A percentile compares a stretch with the other conserved stretches of the same genome.
phyloP scores from a whole-genome alignment of 306 rosid species.

The Biancaea sappan region DNA sequence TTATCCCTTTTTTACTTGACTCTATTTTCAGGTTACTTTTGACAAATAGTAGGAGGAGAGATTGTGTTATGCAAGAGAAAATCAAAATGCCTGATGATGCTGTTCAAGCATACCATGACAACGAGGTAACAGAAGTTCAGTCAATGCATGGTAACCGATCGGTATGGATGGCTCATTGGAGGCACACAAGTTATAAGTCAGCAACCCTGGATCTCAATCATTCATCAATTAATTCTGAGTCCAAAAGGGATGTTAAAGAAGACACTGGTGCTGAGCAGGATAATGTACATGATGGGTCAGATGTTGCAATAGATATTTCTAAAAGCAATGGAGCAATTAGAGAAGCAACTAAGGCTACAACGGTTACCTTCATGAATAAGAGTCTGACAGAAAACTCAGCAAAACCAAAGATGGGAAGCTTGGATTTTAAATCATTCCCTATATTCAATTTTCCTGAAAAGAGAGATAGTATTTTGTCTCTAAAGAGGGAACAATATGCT shows the following conservation, averaged over 20 bases:
- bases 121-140: constrained; percentile 42
- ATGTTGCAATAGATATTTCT: constrained; percentile 30
- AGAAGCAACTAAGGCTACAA: constrained; percentile 45
- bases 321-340: constrained; percentile 33
- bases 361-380: constrained; percentile 34
- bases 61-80: constrained; percentile 6
- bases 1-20: not conserved
- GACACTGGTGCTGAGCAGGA: constrained; percentile 39
- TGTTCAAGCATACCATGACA: constrained; percentile 34
- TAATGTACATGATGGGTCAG: constrained; percentile 35
- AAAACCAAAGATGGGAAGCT: constrained; percentile 34
- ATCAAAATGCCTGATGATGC: constrained; percentile 54
- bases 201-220: constrained; percentile 34
- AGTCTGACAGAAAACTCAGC: constrained; percentile 30
- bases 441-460: constrained; percentile 48
- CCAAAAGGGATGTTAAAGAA: constrained; percentile 41
- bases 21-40: constrained; percentile 36
- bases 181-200: constrained; percentile 49
- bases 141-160: constrained; percentile 45
- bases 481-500: constrained; percentile 37
- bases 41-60: constrained; percentile 10
- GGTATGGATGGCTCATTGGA: constrained; percentile 81
- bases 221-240: constrained; percentile 36
- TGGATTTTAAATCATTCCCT: constrained; percentile 58
- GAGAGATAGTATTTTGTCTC: constrained; percentile 36